These are phyloP conservation scores for Paspalum notatum DNA, from an alignment of 176 grass and related monocot species.

Conservation along the genomic window DNA sequence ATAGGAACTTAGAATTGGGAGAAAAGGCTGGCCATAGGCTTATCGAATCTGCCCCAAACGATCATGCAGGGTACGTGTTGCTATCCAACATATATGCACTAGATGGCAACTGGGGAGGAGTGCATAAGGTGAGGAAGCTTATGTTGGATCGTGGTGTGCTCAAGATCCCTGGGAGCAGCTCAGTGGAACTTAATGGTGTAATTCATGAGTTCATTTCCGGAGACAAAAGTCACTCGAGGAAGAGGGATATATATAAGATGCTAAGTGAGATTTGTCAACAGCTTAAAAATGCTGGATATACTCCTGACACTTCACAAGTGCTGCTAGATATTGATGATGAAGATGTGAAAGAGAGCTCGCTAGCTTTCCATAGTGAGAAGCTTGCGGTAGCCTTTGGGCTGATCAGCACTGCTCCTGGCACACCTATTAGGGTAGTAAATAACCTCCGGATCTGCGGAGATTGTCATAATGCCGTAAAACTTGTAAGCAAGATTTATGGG, in stretches of 20 bases:
- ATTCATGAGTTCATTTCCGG: conserved; percentile 76
- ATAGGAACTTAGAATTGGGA: conserved; percentile 60
- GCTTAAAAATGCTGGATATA: conserved; percentile 58
- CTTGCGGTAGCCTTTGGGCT: conserved; percentile 74
- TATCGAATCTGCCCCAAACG: conserved; percentile 61
- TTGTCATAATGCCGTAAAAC: conserved; percentile 69
- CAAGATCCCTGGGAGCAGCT: conserved; percentile 69
- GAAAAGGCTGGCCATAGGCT: conserved; percentile 60
- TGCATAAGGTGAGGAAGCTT: conserved; percentile 60
- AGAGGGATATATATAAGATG: conserved; percentile 60
- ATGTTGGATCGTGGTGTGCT: conserved; percentile 57
- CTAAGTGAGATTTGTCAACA: conserved; percentile 51
- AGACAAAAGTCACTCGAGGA: conserved; percentile 61
- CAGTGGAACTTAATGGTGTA: conserved; percentile 60
- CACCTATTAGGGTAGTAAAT: conserved; percentile 65
- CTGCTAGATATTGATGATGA: conserved; percentile 70
- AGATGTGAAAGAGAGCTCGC: conserved; percentile 63
- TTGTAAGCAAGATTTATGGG: conserved; percentile 67
- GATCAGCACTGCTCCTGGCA: conserved; percentile 49
- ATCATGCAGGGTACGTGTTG: conserved; percentile 59
- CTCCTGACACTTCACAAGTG: conserved; percentile 60
- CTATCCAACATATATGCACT: conserved; percentile 78
- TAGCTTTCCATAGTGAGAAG: conserved; percentile 75
- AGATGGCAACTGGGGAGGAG: conserved; percentile 62
- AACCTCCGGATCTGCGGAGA: conserved; percentile 71